phyloP scores from a whole-genome alignment of 305 asterid species.

The Solanum hybrid region DNA sequence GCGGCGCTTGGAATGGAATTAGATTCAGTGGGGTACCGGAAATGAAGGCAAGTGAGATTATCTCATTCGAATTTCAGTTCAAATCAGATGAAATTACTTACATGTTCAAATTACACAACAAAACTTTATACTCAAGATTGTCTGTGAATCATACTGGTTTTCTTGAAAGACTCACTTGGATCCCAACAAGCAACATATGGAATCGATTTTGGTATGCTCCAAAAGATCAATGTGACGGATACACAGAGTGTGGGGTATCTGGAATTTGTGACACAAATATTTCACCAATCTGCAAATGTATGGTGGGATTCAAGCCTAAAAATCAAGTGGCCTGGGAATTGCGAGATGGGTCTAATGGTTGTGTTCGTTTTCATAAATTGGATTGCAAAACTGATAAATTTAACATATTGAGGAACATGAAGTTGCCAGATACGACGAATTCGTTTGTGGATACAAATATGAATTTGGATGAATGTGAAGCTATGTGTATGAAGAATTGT shows the following conservation, averaged over 20 bases:
- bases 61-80: conserved; percentile 34
- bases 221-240: conserved; percentile 70
- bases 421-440: conserved; percentile 58
- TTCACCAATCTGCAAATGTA: conserved; percentile 68
- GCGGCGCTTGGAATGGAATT: conserved; percentile 70
- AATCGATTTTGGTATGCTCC: conserved; percentile 66
- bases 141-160: conserved; percentile 20
- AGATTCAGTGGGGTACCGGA: conserved; percentile 69
- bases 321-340: conserved; percentile 55
- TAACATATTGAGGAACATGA: conserved; percentile 35
- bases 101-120: conserved; percentile 30
- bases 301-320: conserved; percentile 50
- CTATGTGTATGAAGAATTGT: conserved; percentile 52
- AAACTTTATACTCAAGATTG: conserved; percentile 50
- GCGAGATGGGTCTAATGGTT: conserved; percentile 78
- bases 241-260: conserved; percentile 55
- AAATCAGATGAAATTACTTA: conserved; percentile 34
- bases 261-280: conserved; percentile 67
- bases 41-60: conserved; percentile 42
- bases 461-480: conserved; percentile 34
- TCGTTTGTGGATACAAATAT: conserved; percentile 39
- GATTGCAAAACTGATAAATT: conserved; percentile 55
- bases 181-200: conserved; percentile 44
- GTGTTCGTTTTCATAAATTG: conserved; percentile 34
- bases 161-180: conserved; percentile 54